A percentile compares a stretch with the other conserved stretches of the same genome.
phyloP scores from a whole-genome alignment of 2,329 filamentous ascomycete genomes.

The Thelonectria olida region DNA sequence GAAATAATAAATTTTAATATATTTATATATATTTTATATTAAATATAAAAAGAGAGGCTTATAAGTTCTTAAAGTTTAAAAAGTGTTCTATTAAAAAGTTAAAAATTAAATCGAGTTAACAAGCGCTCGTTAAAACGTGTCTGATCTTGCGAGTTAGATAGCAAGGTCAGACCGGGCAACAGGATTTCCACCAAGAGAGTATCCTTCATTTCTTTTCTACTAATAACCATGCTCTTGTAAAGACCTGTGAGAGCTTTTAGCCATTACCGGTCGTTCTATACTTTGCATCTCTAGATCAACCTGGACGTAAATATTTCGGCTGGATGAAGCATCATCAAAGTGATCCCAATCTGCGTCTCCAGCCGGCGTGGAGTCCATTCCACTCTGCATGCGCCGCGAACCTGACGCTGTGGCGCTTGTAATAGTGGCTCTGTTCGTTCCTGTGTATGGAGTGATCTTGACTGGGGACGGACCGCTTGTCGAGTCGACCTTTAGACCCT shows the following conservation, averaged over 20 bases:
- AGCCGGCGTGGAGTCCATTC: neutral
- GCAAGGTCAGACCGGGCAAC: too few species aligned
- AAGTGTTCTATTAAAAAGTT: too few species aligned
- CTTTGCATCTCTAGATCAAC: conserved; percentile 28
- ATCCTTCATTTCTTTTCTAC: too few species aligned
- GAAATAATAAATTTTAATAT: too few species aligned
- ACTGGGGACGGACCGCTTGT: neutral
- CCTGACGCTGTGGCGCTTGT: neutral
- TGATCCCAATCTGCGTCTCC: conserved; percentile 14
- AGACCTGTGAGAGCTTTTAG: neutral
- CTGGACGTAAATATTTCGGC: conserved; percentile 19
- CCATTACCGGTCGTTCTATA: conserved; percentile 2
- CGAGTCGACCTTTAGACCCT: neutral
- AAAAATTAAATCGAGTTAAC: too few species aligned
- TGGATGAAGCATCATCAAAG: conserved; percentile 22
- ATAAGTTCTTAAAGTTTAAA: too few species aligned
- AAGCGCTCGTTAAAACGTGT: too few species aligned
- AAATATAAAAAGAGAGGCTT: too few species aligned
- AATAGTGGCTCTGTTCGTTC: neutral
- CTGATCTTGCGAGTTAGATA: too few species aligned
- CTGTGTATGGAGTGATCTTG: neutral
- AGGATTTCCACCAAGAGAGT: too few species aligned
- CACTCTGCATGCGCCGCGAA: neutral
- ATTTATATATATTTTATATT: too few species aligned
- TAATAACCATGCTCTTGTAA: too few species aligned